Base-by-base conservation (phyloP, 805 yeast genomes). In the Ogataea wickerhamii region DNA sequence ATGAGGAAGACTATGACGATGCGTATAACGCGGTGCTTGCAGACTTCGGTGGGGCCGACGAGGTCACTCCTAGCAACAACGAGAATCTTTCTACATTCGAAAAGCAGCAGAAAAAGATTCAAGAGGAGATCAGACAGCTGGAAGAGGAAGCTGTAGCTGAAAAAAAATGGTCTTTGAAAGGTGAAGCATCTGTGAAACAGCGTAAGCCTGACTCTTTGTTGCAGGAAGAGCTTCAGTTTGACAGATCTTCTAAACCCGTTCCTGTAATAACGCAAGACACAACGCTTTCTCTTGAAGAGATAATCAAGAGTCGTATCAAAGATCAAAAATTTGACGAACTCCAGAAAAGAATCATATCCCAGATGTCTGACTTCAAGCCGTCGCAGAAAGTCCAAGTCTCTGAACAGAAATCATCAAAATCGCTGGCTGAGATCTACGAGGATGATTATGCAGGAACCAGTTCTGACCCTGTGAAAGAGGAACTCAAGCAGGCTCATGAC, bases 161-260 rank as follows among this genome's bases (percentile, higher is more conserved):
- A 41, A 91, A 93, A 66, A 80, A 79, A 53, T 91, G 98, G 98
- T 79, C 95, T 6, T 73, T 91, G 76, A 83, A 80, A 52, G 98
- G 98, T 64, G 98, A 93, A 64, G 88, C 87, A 2, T 74, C 75
- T 41, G 85, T 88, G 2, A 78, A 74, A 45, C 83, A 82, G 48
- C 74, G 98, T 56, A 95, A 95, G 6, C 68, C 70, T 30, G 96
- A 93, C 65, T 82, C 97, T 1, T 68, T 93, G 27, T 61, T 93
- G 40, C 82, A 80, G 29, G 95, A 85, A 52, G 87, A 75, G 28
- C 66, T 91, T 37, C 94, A 88, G 49, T 93, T 91, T 55, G 98
- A 91, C 52, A 76, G 98, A 54, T 86, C 88, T 5, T 80, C 96
- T 6, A 91, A 91, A 53, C 96, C 98, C 0, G 97, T 88, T 4